Conservation (phyloP, 2,329 filamentous ascomycete genomes). For the Cladorrhinum sp. region DNA sequence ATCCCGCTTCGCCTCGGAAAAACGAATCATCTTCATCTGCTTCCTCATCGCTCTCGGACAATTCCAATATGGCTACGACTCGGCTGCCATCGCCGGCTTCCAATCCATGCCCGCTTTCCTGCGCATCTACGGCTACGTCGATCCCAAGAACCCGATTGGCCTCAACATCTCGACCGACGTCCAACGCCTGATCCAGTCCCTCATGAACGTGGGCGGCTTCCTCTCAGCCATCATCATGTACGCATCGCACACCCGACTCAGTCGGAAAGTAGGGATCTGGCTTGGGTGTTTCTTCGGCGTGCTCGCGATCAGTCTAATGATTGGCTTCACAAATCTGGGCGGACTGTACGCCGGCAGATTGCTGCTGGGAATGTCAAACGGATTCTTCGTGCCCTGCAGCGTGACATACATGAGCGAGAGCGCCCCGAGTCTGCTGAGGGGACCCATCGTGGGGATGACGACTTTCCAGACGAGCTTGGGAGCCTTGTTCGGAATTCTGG, state of each 20-base stretch:
- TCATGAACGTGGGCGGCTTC: constrained; percentile 38
- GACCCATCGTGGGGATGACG: constrained; percentile 26
- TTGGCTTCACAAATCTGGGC: constrained; percentile 45
- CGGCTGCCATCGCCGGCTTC: constrained; percentile 39
- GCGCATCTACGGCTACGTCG: constrained; percentile 26
- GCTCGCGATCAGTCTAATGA: constrained; percentile 51
- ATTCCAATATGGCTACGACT: constrained; percentile 43
- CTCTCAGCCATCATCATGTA: constrained; percentile 34
- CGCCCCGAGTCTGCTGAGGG: constrained; percentile 22
- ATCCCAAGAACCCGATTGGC: constrained; percentile 30
- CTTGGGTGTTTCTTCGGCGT: constrained; percentile 44
- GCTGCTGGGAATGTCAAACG: constrained; percentile 52
- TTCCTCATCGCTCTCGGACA: constrained; percentile 39
- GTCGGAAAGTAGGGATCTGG: constrained; percentile 44
- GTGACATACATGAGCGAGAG: constrained; percentile 27
- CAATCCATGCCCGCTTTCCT: constrained; percentile 41
- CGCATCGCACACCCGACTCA: constrained; percentile 33
- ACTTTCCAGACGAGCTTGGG: constrained; percentile 25
- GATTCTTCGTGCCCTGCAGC: constrained; percentile 48
- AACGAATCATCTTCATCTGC: constrained; percentile 36
- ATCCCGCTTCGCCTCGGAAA: constrained; percentile 19
- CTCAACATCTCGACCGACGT: constrained; percentile 30
- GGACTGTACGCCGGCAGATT: constrained; percentile 50
- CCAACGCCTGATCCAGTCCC: constrained; percentile 37
- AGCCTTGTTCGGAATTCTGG: constrained; percentile 21